phyloP scores from a whole-genome alignment of 371 early-diverging fungal species.

The Rhizopus arrhizus region DNA sequence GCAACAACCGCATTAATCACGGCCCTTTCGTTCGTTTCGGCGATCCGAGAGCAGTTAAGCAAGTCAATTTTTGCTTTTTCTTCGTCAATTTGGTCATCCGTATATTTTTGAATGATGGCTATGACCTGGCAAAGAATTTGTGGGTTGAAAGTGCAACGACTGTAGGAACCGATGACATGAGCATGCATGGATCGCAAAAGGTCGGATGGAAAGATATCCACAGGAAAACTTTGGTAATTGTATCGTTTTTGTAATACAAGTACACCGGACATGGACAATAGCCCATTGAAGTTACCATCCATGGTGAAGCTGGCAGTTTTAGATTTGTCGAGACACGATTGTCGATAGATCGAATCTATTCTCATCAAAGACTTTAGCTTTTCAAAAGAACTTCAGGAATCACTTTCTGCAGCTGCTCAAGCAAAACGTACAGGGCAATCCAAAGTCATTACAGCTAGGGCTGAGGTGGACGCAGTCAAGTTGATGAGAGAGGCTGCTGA shows the following conservation, averaged over 20 bases:
- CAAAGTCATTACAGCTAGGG: slow-evolving; percentile 88
- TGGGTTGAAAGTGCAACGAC: slow-evolving; percentile 8
- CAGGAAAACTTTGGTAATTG: slow-evolving; percentile 4
- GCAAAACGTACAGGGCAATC: slow-evolving; percentile 86
- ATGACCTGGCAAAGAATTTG: slow-evolving; percentile 11
- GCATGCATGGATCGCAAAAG: slow-evolving; percentile 5
- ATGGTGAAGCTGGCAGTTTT: no score
- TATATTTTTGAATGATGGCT: slow-evolving; percentile 11
- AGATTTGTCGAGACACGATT: no score
- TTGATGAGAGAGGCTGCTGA: slow-evolving; percentile 92
- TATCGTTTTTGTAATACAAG: slow-evolving; percentile 2
- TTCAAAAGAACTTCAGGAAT: slow-evolving; percentile 77
- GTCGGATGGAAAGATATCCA: slow-evolving; percentile 1
- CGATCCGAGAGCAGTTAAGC: slow-evolving; percentile 8
- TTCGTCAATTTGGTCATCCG: slow-evolving; percentile 12
- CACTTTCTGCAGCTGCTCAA: slow-evolving; percentile 87
- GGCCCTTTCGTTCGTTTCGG: slow-evolving; percentile 8
- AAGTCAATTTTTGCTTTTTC: slow-evolving; percentile 10
- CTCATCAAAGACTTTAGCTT: slow-evolving; percentile 88
- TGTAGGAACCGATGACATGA: slow-evolving; percentile 4
- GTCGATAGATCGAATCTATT: slow-evolving; percentile 65
- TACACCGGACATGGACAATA: no score
- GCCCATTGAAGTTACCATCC: no score
- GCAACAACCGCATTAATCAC: slow-evolving; percentile 6
- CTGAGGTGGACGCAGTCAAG: slow-evolving; percentile 91